These are phyloP conservation scores for Hibiscus mutabilis DNA, from an alignment of 345 rosid species.

Conservation along the genomic window DNA sequence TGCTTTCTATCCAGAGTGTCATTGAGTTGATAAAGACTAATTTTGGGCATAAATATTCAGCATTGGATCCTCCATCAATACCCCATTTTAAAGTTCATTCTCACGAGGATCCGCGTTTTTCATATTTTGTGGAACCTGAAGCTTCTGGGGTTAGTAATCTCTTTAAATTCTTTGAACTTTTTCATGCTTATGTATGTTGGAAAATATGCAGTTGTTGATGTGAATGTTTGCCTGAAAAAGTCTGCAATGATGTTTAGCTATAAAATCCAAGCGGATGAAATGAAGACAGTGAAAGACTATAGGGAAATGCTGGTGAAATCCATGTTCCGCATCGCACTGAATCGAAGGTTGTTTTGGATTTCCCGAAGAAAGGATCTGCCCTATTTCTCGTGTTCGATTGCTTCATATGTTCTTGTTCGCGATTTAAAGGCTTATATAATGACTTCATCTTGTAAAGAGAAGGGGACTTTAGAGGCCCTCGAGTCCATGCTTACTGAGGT, in stretches of 20 bases:
- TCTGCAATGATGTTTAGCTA: slow-evolving; percentile 85
- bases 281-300: slow-evolving; percentile 76
- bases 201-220: not conserved
- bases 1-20: slow-evolving; percentile 40
- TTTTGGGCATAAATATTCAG: slow-evolving; percentile 49
- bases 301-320: slow-evolving; percentile 70
- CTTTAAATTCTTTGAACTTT: slow-evolving; percentile 2
- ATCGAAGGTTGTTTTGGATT: slow-evolving; percentile 78
- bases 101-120: slow-evolving; percentile 68
- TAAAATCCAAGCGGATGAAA: slow-evolving; percentile 58
- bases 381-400: slow-evolving; percentile 80
- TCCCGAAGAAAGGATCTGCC: slow-evolving; percentile 76
- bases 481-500: slow-evolving; percentile 92
- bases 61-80: slow-evolving; percentile 32
- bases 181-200: not conserved
- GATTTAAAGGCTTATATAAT: slow-evolving; percentile 74
- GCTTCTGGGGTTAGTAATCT: slow-evolving; percentile 74
- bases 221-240: slow-evolving; percentile 27
- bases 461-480: slow-evolving; percentile 67
- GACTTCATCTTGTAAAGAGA: slow-evolving; percentile 75
- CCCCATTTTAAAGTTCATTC: slow-evolving; percentile 67
- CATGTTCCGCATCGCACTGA: slow-evolving; percentile 76
- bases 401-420: slow-evolving; percentile 67
- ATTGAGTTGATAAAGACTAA: slow-evolving; percentile 75
- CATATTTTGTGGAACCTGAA: slow-evolving; percentile 84